Base-by-base conservation (phyloP, 306 rosid species). In the Psophocarpus tetragonolobus region DNA sequence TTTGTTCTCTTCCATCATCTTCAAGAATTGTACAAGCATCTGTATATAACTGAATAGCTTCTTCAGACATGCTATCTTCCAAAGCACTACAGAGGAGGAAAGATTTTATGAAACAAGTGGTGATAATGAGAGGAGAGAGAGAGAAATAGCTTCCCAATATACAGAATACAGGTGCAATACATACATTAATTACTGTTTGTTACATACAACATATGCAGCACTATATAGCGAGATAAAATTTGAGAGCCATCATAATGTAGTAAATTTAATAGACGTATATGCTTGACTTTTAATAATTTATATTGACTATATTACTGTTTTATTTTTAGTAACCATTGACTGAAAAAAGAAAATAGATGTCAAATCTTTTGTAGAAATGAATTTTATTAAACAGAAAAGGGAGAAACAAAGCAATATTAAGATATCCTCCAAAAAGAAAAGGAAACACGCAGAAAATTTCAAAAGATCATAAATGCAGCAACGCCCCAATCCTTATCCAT, bases 1-100 rank as follows among this genome's bases (percentile, higher is more conserved):
- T 95, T 87, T 95, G 98, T 64, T 95, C 97, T 82, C 80, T 92
- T 54, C 83, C 96, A 62, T 95, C 97, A 1, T 95, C 98, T 88
- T 91, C 98, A 58, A 95, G 98, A 89, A 81, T 77, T 68, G 90
- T 78, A 81, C 92, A 88, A 65, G 98, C 96, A 72, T 91, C 98
- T 62, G 91, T 83, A 86, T 89, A 95, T 26, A 95, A 85, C 83
- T 88, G 91, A 84, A 95, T 86, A 62, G 98, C 96, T 79, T 90
- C 97, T 71, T 95, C 96, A 11, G 97, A 90, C 83, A 79, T 39
- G 57, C 85, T 78, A 84, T 92, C 97, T 84, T 92, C 98, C 84
- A 95, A 75, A 57, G 98, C 96, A 79, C 98, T 92, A 85, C 65
- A 79, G 62, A 48, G 26, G 54, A 71, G 39, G 54, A 24, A 71